Evolutionary conservation across 306 rosid genomes (phyloP).

Genomic region (Adenanthera pavonina): DNA sequence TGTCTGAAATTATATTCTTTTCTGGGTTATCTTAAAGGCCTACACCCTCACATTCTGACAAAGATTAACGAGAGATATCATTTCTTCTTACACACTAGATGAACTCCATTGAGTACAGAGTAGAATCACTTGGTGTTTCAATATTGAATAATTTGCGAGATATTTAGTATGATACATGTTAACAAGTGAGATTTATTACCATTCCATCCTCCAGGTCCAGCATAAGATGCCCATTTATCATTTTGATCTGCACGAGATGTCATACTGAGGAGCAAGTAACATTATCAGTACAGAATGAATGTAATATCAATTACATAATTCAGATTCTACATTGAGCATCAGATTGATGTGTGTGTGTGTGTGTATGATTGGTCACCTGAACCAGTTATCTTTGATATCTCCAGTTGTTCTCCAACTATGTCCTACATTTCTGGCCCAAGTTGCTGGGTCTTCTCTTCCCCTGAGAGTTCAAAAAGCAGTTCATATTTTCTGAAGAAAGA

Average conservation of each 20-base stretch:
- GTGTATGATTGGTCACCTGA: constrained; percentile 39
- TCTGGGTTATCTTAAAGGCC: neutral
- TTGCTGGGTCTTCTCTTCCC: constrained; percentile 55
- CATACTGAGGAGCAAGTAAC: constrained; percentile 45
- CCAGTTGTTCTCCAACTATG: constrained; percentile 75
- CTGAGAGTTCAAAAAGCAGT: neutral
- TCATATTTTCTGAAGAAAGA: neutral
- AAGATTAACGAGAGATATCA: too few species aligned
- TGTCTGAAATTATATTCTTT: neutral
- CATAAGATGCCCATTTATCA: constrained; percentile 71
- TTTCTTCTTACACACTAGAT: neutral
- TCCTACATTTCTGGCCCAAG: constrained; percentile 60
- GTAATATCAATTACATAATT: neutral
- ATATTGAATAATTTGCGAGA: neutral
- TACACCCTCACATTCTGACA: neutral
- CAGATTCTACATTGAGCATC: neutral
- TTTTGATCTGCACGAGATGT: constrained; percentile 62
- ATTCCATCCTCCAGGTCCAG: constrained; percentile 80
- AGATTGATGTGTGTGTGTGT: neutral
- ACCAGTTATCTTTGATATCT: constrained; percentile 60
- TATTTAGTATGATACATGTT: neutral
- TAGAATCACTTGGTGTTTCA: neutral
- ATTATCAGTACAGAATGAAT: neutral
- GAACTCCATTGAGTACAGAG: neutral
- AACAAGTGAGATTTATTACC: constrained; percentile 44